Percentiles rank a stretch among this genome's conserved stretches.
These are phyloP conservation scores for Talaromyces albobiverticillius DNA, from an alignment of 2,329 filamentous ascomycete genomes.

Conservation along the genomic window DNA sequence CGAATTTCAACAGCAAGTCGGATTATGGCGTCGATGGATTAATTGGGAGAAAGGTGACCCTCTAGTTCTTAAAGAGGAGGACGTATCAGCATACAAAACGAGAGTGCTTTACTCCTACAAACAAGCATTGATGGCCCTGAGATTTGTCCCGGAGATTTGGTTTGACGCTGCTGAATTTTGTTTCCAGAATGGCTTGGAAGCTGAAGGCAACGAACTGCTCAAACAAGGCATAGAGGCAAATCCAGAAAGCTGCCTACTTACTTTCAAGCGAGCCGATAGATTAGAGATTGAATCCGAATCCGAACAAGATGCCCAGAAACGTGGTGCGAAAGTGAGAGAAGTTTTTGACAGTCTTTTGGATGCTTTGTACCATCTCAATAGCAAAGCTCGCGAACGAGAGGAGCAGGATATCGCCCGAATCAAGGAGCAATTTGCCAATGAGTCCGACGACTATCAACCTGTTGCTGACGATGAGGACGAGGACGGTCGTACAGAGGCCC, in stretches of 20 bases:
- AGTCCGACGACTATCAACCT: conserved; percentile 37
- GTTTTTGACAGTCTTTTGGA: conserved; percentile 82
- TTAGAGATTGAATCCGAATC: conserved; percentile 75
- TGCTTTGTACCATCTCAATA: conserved; percentile 81
- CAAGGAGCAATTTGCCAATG: conserved; percentile 52
- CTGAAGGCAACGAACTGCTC: conserved; percentile 75
- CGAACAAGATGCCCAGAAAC: conserved; percentile 65
- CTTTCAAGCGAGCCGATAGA: conserved; percentile 84
- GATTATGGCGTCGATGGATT: conserved; percentile 91
- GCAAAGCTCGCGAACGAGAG: conserved; percentile 66
- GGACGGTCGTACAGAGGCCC: conserved; percentile 49
- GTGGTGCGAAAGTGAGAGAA: conserved; percentile 71
- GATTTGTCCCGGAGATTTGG: conserved; percentile 96
- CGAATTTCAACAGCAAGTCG: conserved; percentile 79
- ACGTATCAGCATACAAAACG: conserved; percentile 69
- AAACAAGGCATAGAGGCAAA: conserved; percentile 82
- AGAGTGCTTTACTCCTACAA: conserved; percentile 89
- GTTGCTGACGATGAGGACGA: conserved; percentile 52
- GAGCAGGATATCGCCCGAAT: conserved; percentile 57
- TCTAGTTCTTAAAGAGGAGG: conserved; percentile 78
- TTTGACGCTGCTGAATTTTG: conserved; percentile 93
- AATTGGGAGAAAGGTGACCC: conserved; percentile 93
- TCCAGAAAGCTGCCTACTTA: conserved; percentile 86
- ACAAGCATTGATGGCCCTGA: conserved; percentile 86
- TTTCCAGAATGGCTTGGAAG: conserved; percentile 69